phyloP scores from a whole-genome alignment of 768 basidiomycete genomes.

The Gautieria morchelliformis region DNA sequence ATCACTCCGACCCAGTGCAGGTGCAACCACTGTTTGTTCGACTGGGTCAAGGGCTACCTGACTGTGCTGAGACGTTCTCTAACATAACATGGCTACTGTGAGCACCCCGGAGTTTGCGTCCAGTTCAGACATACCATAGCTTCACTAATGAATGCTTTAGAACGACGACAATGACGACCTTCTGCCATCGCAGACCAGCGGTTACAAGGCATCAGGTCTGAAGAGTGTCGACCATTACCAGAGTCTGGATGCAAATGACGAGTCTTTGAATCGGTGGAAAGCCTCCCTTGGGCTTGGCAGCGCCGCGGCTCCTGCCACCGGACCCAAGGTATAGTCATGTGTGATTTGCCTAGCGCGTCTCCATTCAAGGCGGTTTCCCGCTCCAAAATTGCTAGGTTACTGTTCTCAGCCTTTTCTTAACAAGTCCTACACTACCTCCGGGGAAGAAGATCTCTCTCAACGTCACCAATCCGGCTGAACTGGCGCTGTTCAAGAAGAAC shows the following conservation, averaged over 20 bases:
- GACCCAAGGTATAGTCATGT: conserved; percentile 50
- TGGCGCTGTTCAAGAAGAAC: conserved; percentile 62
- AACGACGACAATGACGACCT: conserved; percentile 67
- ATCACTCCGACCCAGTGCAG: background rate
- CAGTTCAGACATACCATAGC: background rate
- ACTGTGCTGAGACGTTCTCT: background rate
- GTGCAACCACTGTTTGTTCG: background rate
- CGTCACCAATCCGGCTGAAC: conserved; percentile 38
- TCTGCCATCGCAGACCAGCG: conserved; percentile 53
- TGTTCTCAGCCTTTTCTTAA: conserved; percentile 68
- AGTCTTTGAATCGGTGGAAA: conserved; percentile 93
- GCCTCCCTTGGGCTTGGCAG: conserved; percentile 76
- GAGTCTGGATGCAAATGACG: conserved; percentile 79
- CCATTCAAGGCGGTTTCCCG: conserved; percentile 4
- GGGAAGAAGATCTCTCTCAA: conserved; percentile 58
- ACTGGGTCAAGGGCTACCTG: background rate
- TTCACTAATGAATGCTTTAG: conserved; percentile 17
- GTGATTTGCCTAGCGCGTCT: conserved; percentile 9
- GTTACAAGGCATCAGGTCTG: conserved; percentile 60
- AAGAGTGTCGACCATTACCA: conserved; percentile 77
- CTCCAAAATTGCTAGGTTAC: conserved; percentile 39
- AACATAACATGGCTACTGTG: conserved; percentile 1
- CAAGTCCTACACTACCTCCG: conserved; percentile 56
- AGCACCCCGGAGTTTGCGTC: background rate
- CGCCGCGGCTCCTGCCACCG: conserved; percentile 28